These are phyloP conservation scores for Endocalyx cinctus DNA, from an alignment of 2,329 filamentous ascomycete species.

Conservation along the genomic window DNA sequence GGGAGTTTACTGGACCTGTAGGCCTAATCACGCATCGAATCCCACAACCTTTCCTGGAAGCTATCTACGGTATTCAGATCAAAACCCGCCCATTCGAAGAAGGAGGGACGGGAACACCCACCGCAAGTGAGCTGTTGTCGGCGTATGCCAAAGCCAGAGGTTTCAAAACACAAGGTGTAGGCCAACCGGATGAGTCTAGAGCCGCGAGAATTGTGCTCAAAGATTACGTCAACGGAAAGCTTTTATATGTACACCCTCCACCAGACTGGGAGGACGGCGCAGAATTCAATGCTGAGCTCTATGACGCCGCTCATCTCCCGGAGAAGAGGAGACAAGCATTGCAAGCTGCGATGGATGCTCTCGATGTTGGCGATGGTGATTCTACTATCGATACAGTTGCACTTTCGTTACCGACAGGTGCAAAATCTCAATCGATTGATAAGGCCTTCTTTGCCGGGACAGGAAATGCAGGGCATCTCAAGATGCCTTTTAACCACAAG, in stretches of 20 bases:
- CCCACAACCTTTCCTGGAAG: slow-evolving; percentile 83
- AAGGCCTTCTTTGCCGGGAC: slow-evolving; percentile 72
- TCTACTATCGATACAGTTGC: slow-evolving; percentile 42
- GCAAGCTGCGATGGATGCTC: slow-evolving; percentile 41
- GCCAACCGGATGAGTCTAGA: slow-evolving; percentile 88
- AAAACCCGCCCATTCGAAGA: slow-evolving; percentile 76
- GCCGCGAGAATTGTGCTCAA: slow-evolving; percentile 88
- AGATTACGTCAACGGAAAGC: slow-evolving; percentile 95
- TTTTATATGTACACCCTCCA: slow-evolving; percentile 87
- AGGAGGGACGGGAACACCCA: slow-evolving; percentile 84
- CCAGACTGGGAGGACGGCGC: slow-evolving; percentile 65
- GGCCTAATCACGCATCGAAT: slow-evolving; percentile 80
- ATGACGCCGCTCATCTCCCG: slow-evolving; percentile 77
- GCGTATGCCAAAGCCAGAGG: slow-evolving; percentile 87
- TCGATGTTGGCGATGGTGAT: slow-evolving; percentile 36
- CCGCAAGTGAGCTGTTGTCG: slow-evolving; percentile 75
- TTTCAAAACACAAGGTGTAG: slow-evolving; percentile 83
- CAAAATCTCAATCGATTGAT: slow-evolving; percentile 75
- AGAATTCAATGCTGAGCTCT: slow-evolving; percentile 86
- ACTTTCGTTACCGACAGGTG: slow-evolving; percentile 51
- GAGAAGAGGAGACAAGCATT: slow-evolving; percentile 70
- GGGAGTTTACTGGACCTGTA: slow-evolving; percentile 85
- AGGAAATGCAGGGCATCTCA: slow-evolving; percentile 61
- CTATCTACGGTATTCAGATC: slow-evolving; percentile 90
- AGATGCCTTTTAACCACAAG: slow-evolving; percentile 82